Evolutionary conservation across 2,329 filamentous ascomycete genomes (phyloP).

Genomic region (Pseudogymnoascus sp.): DNA sequence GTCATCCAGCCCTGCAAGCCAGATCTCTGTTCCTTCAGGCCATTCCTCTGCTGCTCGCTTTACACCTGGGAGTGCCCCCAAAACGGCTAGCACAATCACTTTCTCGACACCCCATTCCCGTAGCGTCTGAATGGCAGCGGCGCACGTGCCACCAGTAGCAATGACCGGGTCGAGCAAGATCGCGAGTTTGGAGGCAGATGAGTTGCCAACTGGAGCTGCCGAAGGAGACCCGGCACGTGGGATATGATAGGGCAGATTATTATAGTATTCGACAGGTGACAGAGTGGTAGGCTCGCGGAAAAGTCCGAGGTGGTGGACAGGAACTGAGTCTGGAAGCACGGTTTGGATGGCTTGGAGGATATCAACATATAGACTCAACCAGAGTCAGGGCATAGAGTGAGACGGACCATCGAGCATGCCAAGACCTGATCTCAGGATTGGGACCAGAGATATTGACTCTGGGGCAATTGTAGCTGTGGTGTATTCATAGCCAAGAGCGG

Average conservation of each 20-base stretch:
- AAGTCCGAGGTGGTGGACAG: constrained; percentile 88
- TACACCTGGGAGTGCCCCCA: constrained; percentile 68
- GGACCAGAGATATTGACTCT: constrained; percentile 72
- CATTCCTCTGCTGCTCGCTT: constrained; percentile 65
- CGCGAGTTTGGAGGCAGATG: constrained; percentile 51
- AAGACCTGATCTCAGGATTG: constrained; percentile 85
- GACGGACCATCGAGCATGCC: constrained; percentile 75
- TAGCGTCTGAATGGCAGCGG: constrained; percentile 81
- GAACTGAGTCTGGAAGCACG: constrained; percentile 70
- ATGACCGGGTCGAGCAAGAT: constrained; percentile 89
- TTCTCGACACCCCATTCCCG: constrained; percentile 84
- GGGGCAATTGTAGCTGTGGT: constrained; percentile 50
- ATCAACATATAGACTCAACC: constrained; percentile 8
- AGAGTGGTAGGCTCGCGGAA: constrained; percentile 85
- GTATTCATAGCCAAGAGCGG: constrained; percentile 72
- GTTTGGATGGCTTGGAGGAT: constrained; percentile 60
- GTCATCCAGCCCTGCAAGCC: constrained; percentile 72
- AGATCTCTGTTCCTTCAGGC: constrained; percentile 70
- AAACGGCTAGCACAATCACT: constrained; percentile 67
- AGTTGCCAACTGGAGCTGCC: constrained; percentile 32
- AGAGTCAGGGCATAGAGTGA: neutral
- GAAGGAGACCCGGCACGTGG: constrained; percentile 35
- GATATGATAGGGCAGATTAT: constrained; percentile 78
- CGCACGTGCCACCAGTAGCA: constrained; percentile 83
- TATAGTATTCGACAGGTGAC: constrained; percentile 93